Conservation (phyloP, 176 grass and related monocot genomes). For the Aegilops bicornis region DNA sequence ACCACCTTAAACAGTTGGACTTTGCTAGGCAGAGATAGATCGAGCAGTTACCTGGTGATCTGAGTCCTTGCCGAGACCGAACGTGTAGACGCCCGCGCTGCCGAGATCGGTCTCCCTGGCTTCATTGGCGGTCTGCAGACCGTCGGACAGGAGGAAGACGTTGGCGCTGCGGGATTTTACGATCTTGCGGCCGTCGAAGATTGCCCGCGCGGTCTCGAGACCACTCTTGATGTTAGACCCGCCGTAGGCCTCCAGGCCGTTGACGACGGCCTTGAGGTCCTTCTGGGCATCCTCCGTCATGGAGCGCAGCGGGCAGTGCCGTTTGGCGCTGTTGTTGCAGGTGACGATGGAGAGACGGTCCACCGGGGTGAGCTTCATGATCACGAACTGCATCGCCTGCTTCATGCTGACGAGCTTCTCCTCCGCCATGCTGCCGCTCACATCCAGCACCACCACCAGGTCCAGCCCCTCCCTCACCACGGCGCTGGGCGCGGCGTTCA, state of each 20-base stretch:
- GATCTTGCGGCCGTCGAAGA: not conserved
- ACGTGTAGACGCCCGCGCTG: not conserved
- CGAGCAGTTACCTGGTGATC: not conserved
- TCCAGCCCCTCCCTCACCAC: not conserved
- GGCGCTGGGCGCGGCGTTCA: too few relatives aligned
- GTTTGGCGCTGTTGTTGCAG: not conserved
- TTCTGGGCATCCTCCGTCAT: constrained; percentile 1
- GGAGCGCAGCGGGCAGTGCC: constrained; percentile 19
- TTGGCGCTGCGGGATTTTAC: not conserved
- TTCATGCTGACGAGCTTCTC: constrained; percentile 11
- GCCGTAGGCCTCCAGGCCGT: not conserved
- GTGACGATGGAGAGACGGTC: constrained; percentile 42
- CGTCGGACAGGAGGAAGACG: constrained; percentile 30
- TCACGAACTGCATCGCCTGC: constrained; percentile 19
- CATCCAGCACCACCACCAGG: constrained; percentile 31
- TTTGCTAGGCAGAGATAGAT: too few relatives aligned
- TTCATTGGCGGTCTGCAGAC: not conserved
- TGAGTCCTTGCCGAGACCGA: constrained; percentile 2
- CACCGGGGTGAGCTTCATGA: constrained; percentile 14
- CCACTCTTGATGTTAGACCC: constrained; percentile 4
- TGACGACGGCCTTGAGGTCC: not conserved
- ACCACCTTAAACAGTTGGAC: too few relatives aligned
- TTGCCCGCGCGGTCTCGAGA: not conserved
- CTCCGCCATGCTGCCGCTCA: not conserved
- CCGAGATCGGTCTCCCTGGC: not conserved